These are phyloP conservation scores for Fusarium buxicola DNA, from an alignment of 2,329 filamentous ascomycete genomes.

Conservation along the genomic window DNA sequence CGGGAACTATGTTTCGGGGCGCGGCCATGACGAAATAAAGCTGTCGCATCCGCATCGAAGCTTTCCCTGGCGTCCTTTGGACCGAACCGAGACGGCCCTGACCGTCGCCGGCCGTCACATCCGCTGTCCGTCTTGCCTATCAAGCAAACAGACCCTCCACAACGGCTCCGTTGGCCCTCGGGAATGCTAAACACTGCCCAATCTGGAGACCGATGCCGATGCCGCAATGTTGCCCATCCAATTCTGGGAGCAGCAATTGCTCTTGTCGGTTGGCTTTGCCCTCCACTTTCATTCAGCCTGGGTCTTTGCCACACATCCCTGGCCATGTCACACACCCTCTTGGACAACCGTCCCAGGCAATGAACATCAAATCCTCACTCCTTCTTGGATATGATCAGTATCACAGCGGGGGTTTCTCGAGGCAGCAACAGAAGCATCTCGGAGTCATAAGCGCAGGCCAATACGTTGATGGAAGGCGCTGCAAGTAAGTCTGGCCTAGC, in stretches of 20 bases:
- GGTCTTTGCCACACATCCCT: conserved; percentile 8
- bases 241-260: conserved; percentile 5
- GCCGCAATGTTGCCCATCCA: background rate
- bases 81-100: conserved; percentile 44
- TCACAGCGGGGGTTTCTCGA: background rate
- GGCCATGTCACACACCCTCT: conserved; percentile 11
- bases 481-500: background rate
- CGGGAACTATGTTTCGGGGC: conserved; percentile 35
- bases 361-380: background rate
- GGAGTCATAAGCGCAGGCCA: background rate
- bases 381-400: background rate
- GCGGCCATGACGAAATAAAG: conserved; percentile 40
- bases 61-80: conserved; percentile 42
- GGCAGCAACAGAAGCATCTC: background rate
- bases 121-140: conserved; percentile 3
- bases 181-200: conserved; percentile 33
- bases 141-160: conserved; percentile 8
- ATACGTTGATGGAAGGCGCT: background rate
- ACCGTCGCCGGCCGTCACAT: conserved; percentile 14
- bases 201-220: background rate
- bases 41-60: conserved; percentile 9
- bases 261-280: conserved; percentile 15
- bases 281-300: conserved; percentile 23
- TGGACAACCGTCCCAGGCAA: background rate
- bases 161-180: conserved; percentile 45